Conservation (phyloP, 1,139 yeast genomes). For the Candida mesenterica region DNA sequence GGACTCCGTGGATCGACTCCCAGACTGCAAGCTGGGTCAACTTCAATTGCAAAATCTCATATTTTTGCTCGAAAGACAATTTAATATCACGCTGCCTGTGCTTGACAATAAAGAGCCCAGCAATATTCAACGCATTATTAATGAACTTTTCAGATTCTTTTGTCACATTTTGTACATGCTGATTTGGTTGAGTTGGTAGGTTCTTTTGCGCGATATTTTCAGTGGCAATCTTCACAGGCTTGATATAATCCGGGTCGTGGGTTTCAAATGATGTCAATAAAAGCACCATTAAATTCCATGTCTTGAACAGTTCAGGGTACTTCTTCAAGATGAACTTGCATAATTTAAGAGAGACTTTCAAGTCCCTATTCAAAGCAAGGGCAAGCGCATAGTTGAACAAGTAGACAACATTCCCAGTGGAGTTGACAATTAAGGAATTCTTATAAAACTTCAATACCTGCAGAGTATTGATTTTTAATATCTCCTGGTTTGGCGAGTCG, state of each 20-base stretch:
- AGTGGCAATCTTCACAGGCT: constrained; percentile 8
- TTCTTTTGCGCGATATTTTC: constrained; percentile 4
- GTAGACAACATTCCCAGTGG: constrained; percentile 34
- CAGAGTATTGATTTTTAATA: constrained; percentile 16
- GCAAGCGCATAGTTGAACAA: constrained; percentile 40
- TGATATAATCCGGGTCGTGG: constrained; percentile 21
- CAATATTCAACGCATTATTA: constrained; percentile 44
- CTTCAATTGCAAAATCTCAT: constrained; percentile 66
- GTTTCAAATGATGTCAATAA: constrained; percentile 29
- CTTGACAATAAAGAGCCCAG: constrained; percentile 37
- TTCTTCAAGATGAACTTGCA: constrained; percentile 44
- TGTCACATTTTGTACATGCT: constrained; percentile 5
- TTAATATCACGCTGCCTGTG: constrained; percentile 28
- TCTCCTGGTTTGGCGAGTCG: constrained; percentile 26
- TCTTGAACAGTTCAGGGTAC: constrained; percentile 44
- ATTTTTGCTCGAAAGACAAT: constrained; percentile 41
- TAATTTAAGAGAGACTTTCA: constrained; percentile 33
- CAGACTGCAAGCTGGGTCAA: constrained; percentile 72
- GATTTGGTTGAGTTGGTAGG: constrained; percentile 9
- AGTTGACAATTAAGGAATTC: constrained; percentile 38
- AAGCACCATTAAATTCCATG: constrained; percentile 46
- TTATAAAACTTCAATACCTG: constrained; percentile 30
- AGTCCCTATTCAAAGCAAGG: constrained; percentile 29
- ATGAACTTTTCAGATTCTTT: constrained; percentile 39
- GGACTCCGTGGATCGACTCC: constrained; percentile 61